Evolutionary conservation across 345 rosid species (phyloP), one percentile per base, ranked within the genome.

Genomic region (Sisymbrium irio): DNA sequence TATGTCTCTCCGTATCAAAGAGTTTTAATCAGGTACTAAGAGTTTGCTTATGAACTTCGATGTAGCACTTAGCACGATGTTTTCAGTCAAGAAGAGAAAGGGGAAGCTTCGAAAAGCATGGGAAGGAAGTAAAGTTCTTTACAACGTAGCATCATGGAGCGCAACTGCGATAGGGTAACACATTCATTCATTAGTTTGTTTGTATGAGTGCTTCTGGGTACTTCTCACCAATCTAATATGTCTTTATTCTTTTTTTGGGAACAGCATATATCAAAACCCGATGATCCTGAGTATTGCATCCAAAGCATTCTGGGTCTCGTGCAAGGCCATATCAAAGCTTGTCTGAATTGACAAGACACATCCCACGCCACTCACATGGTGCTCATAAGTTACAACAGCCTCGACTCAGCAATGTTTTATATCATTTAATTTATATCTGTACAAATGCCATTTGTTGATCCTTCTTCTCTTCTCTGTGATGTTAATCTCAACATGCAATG

Each of bases 101-200:
- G 97, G 99, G 65, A 95, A 87, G 83, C 96, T 95, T 74, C 92
- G 88, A n/a, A 92, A 84, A 85, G 99, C 97, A n/a, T 95, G 96
- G 99, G 98, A 95, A 30, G 99, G 99, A 75, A 92, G 99, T 82
- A 92, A 90, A 82, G 92, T 95, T 64, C 60, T 89, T 40, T 95
- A 95, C 78, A 92, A 95, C 17, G 91, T 88, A 40, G 99, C 98
- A 32, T 95, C 99, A 15, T 95, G 99, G 99, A 93, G 98, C 3
- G 99, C 97, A 77, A 95, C 99, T 66, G 97, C 89, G 1, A 81
- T 92, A 22, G 99, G 97, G 99, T 47, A 27, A 62, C 18, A 32
- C 27, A 32, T 54, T 28, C 1, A 8, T 0, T 54, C 39, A 12
- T n/a, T 32, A 72, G 40, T 56, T 45, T 73, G 65, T 35, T 7